Base-by-base conservation (phyloP, 345 rosid species). In the Brassica nigra region DNA sequence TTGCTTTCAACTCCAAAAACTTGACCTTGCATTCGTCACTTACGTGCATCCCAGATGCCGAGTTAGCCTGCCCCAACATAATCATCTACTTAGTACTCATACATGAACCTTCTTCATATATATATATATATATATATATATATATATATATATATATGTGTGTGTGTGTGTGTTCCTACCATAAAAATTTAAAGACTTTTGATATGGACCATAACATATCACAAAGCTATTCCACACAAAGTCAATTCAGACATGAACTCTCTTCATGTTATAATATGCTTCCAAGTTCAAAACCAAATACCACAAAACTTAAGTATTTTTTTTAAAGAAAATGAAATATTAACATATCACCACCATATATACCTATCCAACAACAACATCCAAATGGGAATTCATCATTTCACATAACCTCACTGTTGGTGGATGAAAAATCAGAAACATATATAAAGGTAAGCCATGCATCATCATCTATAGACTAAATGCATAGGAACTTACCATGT, bases 1-100 rank as follows among this genome's bases (percentile, higher is more conserved):
- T 91, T 15, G 91, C 79, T 82, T 91, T 91, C 9, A 91, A 70
- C 78, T 91, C 97, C 83, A 82, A 47, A 74, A 91, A 91, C 84
- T 73, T 91, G 23, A 85, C 34, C 80, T 90, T 90, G 81, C 97
- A 91, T n/a, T 90, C 90, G 54, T 90, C 97, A 30, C 68, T 66
- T 39, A 91, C 97, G 9, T 88, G 86, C 89, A 91, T 90, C 37
- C 97, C 97, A 0, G 94, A 91, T 14, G 89, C 78, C 8, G 94
- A 81, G 70, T 91, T 91, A 23, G 97, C 90, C 94, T 91, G 20
- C 23, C 39, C 39, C 62, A 73, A 36, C 80, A 67, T 16, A 10
- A 3, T 16, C 55, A 39, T 76, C 27, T 7, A 14, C 1, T 4
- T 44, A 44, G n/a, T 16, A 16, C 1, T 33, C 11, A 62, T 58